Evolutionary conservation across 306 rosid species (phyloP).

Genomic region (Senna tora): DNA sequence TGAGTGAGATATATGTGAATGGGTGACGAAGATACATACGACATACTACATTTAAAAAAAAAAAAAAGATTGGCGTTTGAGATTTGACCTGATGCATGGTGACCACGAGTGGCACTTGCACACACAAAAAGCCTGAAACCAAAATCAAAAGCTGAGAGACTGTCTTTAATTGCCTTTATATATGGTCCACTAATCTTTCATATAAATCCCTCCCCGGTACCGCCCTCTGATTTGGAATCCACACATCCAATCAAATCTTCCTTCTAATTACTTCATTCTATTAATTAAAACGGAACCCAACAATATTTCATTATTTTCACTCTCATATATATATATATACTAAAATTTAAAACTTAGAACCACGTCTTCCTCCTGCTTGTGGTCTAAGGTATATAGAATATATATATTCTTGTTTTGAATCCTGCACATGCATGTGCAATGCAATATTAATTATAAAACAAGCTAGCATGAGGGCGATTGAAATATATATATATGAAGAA

Average conservation of each 20-base stretch:
- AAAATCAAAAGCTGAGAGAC: background rate
- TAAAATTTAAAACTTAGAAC: no score
- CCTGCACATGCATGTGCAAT: no score
- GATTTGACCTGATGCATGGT: constrained; percentile 1
- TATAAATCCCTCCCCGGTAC: background rate
- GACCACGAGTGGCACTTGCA: constrained; percentile 8
- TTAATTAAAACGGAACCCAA: no score
- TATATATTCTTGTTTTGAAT: no score
- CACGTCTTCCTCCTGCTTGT: no score
- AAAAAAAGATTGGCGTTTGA: background rate
- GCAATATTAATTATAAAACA: no score
- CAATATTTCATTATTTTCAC: no score
- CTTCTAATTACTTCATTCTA: no score
- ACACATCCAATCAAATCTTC: background rate
- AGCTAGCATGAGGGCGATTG: no score
- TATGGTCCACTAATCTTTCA: constrained; percentile 33
- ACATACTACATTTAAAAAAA: background rate
- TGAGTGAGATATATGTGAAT: background rate
- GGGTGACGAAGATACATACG: background rate
- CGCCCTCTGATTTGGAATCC: background rate
- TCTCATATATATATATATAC: no score
- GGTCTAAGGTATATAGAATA: no score
- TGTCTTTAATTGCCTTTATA: background rate
- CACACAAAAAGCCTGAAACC: background rate
- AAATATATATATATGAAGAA: no score